These are phyloP conservation scores for Fusarium nisikadoi DNA, from an alignment of 2,329 filamentous ascomycete genomes.

Conservation along the genomic window DNA sequence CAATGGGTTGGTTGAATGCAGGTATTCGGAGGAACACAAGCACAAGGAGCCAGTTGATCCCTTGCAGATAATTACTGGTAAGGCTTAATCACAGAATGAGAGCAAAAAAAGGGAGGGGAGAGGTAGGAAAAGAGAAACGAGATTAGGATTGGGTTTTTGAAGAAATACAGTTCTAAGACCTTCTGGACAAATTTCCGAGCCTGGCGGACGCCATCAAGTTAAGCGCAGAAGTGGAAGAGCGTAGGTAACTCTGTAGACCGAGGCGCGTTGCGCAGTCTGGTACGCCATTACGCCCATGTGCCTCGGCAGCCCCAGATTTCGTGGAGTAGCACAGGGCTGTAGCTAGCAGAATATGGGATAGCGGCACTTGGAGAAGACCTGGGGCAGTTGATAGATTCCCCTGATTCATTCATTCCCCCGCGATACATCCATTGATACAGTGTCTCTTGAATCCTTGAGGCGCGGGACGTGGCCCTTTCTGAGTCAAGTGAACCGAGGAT, in stretches of 20 bases:
- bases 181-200: conserved; percentile 7
- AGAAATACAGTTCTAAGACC: conserved; percentile 2
- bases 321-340: conserved; percentile 20
- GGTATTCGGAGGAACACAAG: conserved; percentile 27
- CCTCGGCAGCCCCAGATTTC: conserved; percentile 47
- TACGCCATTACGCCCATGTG: conserved; percentile 32
- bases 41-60: conserved; percentile 1
- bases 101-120: conserved; percentile 2
- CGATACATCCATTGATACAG: not conserved
- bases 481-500: conserved; percentile 39
- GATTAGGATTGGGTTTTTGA: conserved; percentile 38
- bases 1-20: conserved; percentile 9
- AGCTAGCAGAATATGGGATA: conserved; percentile 28
- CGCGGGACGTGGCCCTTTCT: conserved; percentile 28
- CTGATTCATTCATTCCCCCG: conserved; percentile 4
- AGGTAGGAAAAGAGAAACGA: conserved; percentile 7
- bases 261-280: conserved; percentile 35
- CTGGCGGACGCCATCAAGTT: conserved; percentile 26
- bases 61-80: conserved; percentile 2
- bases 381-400: conserved; percentile 1
- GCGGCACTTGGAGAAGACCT: conserved; percentile 9
- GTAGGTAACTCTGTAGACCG: conserved; percentile 15
- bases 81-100: conserved; percentile 2
- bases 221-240: conserved; percentile 6
- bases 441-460: not conserved